Percentiles rank a stretch among this genome's conserved stretches.
These are phyloP conservation scores for Colletotrichum limetticola DNA, from an alignment of 2,329 filamentous ascomycete genomes.

Conservation along the genomic window DNA sequence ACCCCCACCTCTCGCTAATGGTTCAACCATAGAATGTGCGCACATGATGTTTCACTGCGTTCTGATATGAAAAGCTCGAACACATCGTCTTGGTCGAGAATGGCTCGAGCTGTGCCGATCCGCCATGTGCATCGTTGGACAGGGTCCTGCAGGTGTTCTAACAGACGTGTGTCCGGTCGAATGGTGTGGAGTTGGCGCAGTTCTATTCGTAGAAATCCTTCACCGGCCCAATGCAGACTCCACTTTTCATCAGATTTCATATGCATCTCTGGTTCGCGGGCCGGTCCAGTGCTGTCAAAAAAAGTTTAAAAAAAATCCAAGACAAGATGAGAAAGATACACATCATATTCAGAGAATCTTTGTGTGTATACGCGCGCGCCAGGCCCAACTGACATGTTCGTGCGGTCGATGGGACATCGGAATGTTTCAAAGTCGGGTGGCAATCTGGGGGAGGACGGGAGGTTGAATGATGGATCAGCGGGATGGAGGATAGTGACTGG, in stretches of 20 bases:
- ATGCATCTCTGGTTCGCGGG: slow-evolving; percentile 32
- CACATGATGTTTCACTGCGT: neutral
- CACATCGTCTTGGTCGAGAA: neutral
- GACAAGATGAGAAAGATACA: slow-evolving; percentile 20
- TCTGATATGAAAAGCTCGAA: neutral
- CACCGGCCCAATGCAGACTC: slow-evolving; percentile 22
- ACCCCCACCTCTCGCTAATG: neutral
- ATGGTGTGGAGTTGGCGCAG: slow-evolving; percentile 21
- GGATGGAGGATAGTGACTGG: neutral
- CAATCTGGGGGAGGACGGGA: slow-evolving; percentile 1
- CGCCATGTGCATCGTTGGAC: slow-evolving; percentile 21
- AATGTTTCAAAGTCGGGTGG: slow-evolving; percentile 17
- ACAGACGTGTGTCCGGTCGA: slow-evolving; percentile 22
- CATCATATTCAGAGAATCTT: neutral
- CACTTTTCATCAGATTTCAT: slow-evolving; percentile 27
- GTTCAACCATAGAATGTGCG: neutral
- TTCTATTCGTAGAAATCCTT: slow-evolving; percentile 26
- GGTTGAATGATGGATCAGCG: neutral
- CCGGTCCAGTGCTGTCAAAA: slow-evolving; percentile 32
- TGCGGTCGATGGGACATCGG: neutral
- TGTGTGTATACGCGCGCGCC: neutral
- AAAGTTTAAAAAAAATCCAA: slow-evolving; percentile 17
- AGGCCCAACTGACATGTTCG: neutral
- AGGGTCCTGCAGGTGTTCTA: slow-evolving; percentile 26
- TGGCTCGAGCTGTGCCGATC: slow-evolving; percentile 1